Conservation (phyloP, 805 yeast genomes). For the Kluyveromyces siamensis region DNA sequence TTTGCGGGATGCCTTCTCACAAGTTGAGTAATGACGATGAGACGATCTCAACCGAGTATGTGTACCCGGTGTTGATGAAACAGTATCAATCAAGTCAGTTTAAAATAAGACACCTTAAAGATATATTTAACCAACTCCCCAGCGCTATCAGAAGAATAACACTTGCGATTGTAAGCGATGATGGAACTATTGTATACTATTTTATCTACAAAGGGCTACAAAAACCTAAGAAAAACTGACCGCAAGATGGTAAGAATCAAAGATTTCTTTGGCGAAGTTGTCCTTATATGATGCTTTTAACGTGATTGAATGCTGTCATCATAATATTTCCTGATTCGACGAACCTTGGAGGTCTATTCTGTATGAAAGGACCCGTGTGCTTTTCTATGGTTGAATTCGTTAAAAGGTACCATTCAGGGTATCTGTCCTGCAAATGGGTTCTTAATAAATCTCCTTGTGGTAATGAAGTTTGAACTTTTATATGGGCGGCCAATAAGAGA, state of each 20-base stretch:
- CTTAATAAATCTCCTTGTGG: conserved; percentile 17
- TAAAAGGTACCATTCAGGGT: conserved; percentile 7
- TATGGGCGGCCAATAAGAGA: conserved; percentile 17
- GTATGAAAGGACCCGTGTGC: conserved; percentile 2
- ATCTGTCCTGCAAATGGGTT: conserved; percentile 8
- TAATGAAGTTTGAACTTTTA: conserved; percentile 17
- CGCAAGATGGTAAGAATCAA: background rate
- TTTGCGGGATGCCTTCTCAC: conserved; percentile 18
- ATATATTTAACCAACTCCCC: conserved; percentile 13
- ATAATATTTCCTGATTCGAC: conserved; percentile 23
- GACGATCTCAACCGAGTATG: conserved; percentile 13
- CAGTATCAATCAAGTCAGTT: conserved; percentile 17
- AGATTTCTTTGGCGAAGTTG: background rate
- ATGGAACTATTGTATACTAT: conserved; percentile 66
- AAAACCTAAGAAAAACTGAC: conserved; percentile 49
- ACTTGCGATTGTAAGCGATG: conserved; percentile 49
- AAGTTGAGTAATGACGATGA: conserved; percentile 17
- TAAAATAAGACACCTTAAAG: conserved; percentile 18
- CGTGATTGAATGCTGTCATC: conserved; percentile 15
- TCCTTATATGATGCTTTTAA: conserved; percentile 1
- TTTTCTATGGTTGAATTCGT: conserved; percentile 5
- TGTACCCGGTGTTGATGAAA: conserved; percentile 24
- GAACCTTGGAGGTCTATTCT: conserved; percentile 16
- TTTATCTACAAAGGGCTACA: conserved; percentile 56
- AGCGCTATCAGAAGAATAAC: conserved; percentile 34